Evolutionary conservation across 129 eudicot genomes (phyloP), one percentile per base, ranked within the genome.

Genomic region (Kitagawia praeruptora): DNA sequence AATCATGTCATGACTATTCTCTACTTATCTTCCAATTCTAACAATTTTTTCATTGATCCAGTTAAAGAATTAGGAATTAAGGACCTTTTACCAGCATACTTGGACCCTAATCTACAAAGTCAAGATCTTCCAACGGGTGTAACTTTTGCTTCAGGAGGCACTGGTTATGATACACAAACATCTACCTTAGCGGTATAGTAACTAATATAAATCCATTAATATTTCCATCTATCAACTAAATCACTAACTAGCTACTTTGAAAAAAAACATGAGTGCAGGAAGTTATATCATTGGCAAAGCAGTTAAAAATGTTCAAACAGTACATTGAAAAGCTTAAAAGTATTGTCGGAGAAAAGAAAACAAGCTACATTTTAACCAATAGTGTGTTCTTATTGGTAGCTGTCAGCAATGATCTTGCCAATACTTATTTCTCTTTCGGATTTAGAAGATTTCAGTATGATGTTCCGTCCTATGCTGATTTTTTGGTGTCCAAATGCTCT

Each of bases 131-230:
- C 34, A 0, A 85, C 80, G 5, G 94, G 94, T 34, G 89, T 87
- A 34, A 87, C 88, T 78, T 89, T 89, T 82, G 94, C 94, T n/a
- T 89, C 94, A 0, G 94, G 94, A 8, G 94, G 84, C 37, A 44
- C 83, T 23, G 94, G 94, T 47, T 89, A 79, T 71, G 94, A 89
- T 64, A 86, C 91, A 5, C 78, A 77, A 19, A 89, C 94, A 31
- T 10, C 89, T 38, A 25, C 34, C 8, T 2, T 87, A 54, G 85
- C 42, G 86, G 94, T 87, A 85, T 31, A 27, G 5, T 12, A 10
- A 0, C 13, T 51, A 37, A 76, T 75, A 48, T 6, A 5, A 76
- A 5, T 70, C 31, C 9, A 34, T 9, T 58, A n/a, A n/a, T 23
- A 58, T 23, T n/a, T 61, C 31, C 14, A 61, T 25, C 3, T 61